These are phyloP conservation scores for Fomitopsis pinicola DNA, from an alignment of 1,284 basidiomycete genomes.

Conservation along the genomic window DNA sequence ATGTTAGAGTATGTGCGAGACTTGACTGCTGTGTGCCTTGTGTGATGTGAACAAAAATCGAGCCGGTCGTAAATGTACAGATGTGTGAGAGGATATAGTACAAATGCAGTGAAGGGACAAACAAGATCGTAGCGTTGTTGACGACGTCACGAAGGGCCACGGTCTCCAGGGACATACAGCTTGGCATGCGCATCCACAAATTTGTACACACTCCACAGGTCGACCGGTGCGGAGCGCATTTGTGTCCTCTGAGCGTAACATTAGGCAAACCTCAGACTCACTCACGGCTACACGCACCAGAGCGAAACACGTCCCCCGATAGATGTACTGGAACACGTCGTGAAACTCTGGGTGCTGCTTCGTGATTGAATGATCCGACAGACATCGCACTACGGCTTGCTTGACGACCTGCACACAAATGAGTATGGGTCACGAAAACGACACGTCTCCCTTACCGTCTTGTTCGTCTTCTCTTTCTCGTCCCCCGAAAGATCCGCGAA, in stretches of 20 bases:
- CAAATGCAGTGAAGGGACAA: not conserved
- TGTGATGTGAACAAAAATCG: not conserved
- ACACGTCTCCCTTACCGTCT: slow-evolving; percentile 27
- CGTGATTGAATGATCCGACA: slow-evolving; percentile 39
- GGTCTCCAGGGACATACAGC: slow-evolving; percentile 14
- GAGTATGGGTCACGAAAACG: not conserved
- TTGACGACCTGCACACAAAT: slow-evolving; percentile 37
- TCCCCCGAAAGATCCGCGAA: slow-evolving; percentile 1
- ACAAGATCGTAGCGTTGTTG: not conserved
- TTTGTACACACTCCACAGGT: slow-evolving; percentile 49
- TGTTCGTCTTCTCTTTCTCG: slow-evolving; percentile 38
- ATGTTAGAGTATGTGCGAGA: too few species aligned
- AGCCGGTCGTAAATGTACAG: not conserved
- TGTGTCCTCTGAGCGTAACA: slow-evolving; percentile 37
- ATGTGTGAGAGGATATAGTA: not conserved
- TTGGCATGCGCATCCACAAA: slow-evolving; percentile 24
- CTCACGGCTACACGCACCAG: slow-evolving; percentile 19
- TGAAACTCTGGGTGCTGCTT: slow-evolving; percentile 57
- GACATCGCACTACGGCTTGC: slow-evolving; percentile 32
- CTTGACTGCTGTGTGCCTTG: not conserved
- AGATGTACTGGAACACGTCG: slow-evolving; percentile 28
- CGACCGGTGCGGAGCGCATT: slow-evolving; percentile 69
- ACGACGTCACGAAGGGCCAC: not conserved
- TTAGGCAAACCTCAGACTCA: not conserved
- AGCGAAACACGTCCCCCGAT: slow-evolving; percentile 30